Percentiles rank a stretch among this genome's conserved stretches.
Conservation (phyloP, 768 basidiomycete species). For the Tremella yokohamensis region DNA sequence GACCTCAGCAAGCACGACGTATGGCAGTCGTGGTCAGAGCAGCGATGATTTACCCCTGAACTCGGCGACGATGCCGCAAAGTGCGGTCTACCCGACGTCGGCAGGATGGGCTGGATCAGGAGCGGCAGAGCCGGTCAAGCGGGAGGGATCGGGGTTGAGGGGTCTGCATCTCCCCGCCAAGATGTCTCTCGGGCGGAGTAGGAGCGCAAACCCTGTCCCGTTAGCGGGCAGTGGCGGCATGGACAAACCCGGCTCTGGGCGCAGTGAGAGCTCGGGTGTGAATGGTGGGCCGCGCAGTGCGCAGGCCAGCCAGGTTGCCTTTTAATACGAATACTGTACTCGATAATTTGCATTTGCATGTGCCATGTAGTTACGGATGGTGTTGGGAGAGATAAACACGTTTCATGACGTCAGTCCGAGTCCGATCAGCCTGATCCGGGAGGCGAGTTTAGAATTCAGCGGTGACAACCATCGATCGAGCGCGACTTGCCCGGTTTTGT, state of each 20-base stretch:
- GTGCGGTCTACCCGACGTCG: slow-evolving; percentile 8
- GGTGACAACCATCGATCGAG: too few relatives aligned
- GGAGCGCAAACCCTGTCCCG: slow-evolving; percentile 3
- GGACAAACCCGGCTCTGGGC: neutral
- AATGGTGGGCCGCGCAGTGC: slow-evolving; percentile 6
- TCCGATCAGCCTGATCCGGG: too few relatives aligned
- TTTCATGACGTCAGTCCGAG: too few relatives aligned
- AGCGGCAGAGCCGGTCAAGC: neutral
- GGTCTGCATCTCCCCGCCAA: slow-evolving; percentile 36
- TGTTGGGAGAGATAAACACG: too few relatives aligned
- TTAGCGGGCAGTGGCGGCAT: neutral
- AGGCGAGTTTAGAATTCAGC: too few relatives aligned
- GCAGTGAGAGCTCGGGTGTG: neutral
- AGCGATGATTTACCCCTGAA: slow-evolving; percentile 24
- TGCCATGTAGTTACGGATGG: too few relatives aligned
- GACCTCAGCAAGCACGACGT: neutral
- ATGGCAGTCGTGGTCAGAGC: slow-evolving; percentile 5
- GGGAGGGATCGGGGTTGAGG: slow-evolving; percentile 26
- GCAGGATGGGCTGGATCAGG: slow-evolving; percentile 2
- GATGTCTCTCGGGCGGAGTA: slow-evolving; percentile 22
- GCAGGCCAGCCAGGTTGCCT: slow-evolving; percentile 10
- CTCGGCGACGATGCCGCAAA: slow-evolving; percentile 12
- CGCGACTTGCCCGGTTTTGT: too few relatives aligned
- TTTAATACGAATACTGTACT: neutral
- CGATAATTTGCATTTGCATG: too few relatives aligned